A percentile compares a stretch with the other conserved stretches of the same genome.
These are phyloP conservation scores for Melocanna baccifera DNA, from an alignment of 176 grass and related monocot species.

Conservation along the genomic window DNA sequence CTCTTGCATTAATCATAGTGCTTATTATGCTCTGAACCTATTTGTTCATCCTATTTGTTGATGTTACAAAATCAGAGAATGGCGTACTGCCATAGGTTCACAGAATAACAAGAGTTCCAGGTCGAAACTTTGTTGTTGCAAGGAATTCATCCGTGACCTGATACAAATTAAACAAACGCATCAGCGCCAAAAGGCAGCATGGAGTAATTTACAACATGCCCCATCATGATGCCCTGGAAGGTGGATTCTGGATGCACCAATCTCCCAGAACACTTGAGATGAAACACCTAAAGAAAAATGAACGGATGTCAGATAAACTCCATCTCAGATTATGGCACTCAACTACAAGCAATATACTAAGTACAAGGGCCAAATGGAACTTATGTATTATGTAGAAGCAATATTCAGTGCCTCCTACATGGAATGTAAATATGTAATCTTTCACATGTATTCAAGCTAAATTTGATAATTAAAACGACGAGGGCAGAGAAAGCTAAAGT, in stretches of 20 bases:
- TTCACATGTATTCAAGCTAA: background rate
- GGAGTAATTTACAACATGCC: slow-evolving; percentile 6
- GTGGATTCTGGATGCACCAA: slow-evolving; percentile 24
- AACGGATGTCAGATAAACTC: background rate
- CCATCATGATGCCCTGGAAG: background rate
- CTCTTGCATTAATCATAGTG: background rate
- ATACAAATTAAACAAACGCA: background rate
- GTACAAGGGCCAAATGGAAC: background rate
- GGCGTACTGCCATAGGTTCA: background rate
- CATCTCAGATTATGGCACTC: background rate
- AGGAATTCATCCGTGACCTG: background rate
- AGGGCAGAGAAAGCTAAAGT: background rate
- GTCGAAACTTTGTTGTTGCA: background rate
- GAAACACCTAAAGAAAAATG: slow-evolving; percentile 21
- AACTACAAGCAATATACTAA: background rate
- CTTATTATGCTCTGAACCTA: slow-evolving; percentile 10
- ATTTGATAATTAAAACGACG: background rate
- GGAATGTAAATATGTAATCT: background rate
- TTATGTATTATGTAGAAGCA: background rate
- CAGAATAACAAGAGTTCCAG: background rate
- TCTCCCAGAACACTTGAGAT: slow-evolving; percentile 16
- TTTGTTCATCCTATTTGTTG: background rate
- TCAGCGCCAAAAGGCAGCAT: background rate
- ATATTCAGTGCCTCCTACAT: background rate
- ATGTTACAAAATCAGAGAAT: slow-evolving; percentile 37